Percentiles rank a stretch among this genome's conserved stretches.
Conservation (phyloP, 1,284 basidiomycete genomes). For the Cystobasidium pallidum region DNA sequence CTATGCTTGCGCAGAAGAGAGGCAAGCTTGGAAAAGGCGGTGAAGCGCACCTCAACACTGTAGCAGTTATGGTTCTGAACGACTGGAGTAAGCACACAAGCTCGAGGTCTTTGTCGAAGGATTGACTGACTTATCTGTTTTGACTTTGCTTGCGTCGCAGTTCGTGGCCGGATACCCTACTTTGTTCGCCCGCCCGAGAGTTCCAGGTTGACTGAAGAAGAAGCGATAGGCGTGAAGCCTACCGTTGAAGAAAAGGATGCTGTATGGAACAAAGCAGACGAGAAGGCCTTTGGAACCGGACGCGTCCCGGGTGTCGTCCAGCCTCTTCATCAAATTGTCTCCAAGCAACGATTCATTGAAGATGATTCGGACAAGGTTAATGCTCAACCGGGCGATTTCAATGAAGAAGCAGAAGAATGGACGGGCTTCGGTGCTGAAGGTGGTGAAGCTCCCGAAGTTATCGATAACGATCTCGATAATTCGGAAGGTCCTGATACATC, state of each 20-base stretch:
- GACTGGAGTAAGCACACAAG: constrained; percentile 48
- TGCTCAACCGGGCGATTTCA: constrained; percentile 52
- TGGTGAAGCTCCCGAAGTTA: constrained; percentile 53
- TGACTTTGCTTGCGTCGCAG: too few species aligned
- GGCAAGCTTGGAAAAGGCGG: constrained; percentile 92
- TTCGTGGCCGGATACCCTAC: constrained; percentile 80
- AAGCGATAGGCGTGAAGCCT: constrained; percentile 43
- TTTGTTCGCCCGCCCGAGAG: constrained; percentile 59
- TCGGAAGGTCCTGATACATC: constrained; percentile 31
- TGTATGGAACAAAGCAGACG: constrained; percentile 50
- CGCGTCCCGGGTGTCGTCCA: constrained; percentile 64
- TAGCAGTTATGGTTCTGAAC: constrained; percentile 91
- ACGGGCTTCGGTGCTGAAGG: constrained; percentile 60
- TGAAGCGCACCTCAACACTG: constrained; percentile 88
- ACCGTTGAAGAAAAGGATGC: constrained; percentile 48
- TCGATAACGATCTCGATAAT: constrained; percentile 52
- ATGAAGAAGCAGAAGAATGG: constrained; percentile 53
- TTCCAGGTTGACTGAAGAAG: constrained; percentile 48
- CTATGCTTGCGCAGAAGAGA: constrained; percentile 83
- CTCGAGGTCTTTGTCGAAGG: too few species aligned
- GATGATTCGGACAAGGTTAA: constrained; percentile 55
- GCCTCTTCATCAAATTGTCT: constrained; percentile 63
- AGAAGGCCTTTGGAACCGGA: constrained; percentile 51
- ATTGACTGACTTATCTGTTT: too few species aligned
- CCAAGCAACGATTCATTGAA: constrained; percentile 63